Conservation (phyloP, 2,329 filamentous ascomycete species). For the Metarhizium rileyi region DNA sequence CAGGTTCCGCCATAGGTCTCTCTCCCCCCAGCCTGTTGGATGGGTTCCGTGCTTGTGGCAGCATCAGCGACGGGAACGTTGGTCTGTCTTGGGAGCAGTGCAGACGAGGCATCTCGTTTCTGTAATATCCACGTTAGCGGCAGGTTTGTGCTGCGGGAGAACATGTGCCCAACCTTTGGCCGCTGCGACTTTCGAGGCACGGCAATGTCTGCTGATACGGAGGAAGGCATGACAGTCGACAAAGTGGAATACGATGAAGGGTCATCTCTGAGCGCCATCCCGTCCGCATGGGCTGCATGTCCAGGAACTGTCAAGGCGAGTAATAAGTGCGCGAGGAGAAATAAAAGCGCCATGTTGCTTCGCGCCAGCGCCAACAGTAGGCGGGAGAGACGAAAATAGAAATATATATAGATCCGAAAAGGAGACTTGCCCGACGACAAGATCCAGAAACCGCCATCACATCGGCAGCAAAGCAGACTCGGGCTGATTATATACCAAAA, state of each 20-base stretch:
- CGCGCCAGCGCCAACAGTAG: neutral
- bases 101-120: neutral
- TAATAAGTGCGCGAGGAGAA: neutral
- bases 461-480: neutral
- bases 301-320: neutral
- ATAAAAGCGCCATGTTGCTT: neutral
- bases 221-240: neutral
- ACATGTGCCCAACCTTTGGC: neutral
- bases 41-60: neutral
- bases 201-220: neutral
- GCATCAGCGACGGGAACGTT: neutral
- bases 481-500: neutral
- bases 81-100: neutral
- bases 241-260: neutral
- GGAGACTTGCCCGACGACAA: neutral
- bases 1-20: neutral
- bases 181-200: neutral
- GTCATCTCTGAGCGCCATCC: neutral
- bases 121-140: neutral
- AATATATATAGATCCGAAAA: neutral
- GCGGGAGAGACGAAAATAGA: neutral
- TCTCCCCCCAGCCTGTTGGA: neutral
- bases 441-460: neutral
- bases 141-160: neutral
- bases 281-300: neutral